Percentiles rank a stretch among this genome's conserved stretches.
Conservation (phyloP, 257 asterid genomes). For the Solanum commersonii region DNA sequence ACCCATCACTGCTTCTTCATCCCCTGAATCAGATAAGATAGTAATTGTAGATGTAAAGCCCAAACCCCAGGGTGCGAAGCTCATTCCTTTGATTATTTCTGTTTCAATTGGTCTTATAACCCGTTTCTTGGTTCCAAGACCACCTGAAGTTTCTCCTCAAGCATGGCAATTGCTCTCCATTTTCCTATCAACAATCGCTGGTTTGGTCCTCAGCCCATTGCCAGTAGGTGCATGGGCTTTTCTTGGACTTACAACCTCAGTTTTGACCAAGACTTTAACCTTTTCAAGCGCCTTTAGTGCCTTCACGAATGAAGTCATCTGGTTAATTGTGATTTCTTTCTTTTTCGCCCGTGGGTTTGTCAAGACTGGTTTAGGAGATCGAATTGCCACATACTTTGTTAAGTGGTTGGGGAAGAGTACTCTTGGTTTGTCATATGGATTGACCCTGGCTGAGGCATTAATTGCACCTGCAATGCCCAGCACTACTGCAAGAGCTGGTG, state of each 20-base stretch:
- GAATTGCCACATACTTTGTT: constrained; percentile 82
- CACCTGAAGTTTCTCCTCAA: constrained; percentile 63
- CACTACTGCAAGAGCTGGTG: constrained; percentile 97
- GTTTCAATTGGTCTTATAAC: constrained; percentile 55
- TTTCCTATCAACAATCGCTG: constrained; percentile 81
- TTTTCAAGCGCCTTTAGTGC: constrained; percentile 73
- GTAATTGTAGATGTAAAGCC: constrained; percentile 5
- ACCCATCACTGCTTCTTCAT: background rate
- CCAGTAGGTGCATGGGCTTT: constrained; percentile 99
- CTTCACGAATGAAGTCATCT: constrained; percentile 84
- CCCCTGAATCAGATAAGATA: constrained; percentile 10
- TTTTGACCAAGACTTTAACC: constrained; percentile 54
- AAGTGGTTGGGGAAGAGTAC: constrained; percentile 93
- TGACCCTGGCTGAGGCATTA: constrained; percentile 83
- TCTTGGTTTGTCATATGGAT: constrained; percentile 81
- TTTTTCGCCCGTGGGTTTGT: constrained; percentile 91
- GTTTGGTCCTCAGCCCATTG: constrained; percentile 73
- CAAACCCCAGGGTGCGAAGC: constrained; percentile 53
- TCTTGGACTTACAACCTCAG: constrained; percentile 60
- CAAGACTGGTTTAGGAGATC: constrained; percentile 86
- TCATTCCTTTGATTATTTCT: constrained; percentile 50
- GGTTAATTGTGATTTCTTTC: constrained; percentile 86
- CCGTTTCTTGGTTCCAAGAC: constrained; percentile 65
- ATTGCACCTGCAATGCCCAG: constrained; percentile 99
- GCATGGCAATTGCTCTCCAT: constrained; percentile 88